phyloP scores from a whole-genome alignment of 1,139 yeast species.

The Candida glucosophila region DNA sequence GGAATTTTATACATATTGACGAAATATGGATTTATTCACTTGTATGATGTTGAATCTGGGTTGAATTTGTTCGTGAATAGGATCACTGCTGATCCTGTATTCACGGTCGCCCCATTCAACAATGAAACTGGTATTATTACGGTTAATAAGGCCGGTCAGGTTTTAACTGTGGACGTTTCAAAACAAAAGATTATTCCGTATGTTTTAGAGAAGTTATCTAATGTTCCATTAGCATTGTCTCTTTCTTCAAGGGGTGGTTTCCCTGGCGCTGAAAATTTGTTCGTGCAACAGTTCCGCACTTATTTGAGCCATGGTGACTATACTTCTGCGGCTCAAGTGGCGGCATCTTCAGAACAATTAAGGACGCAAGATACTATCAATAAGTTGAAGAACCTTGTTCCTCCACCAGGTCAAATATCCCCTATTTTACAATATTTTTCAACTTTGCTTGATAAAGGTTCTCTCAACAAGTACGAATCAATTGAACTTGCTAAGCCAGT shows the following conservation, averaged over 20 bases:
- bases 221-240: constrained; percentile 78
- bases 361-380: constrained; percentile 94
- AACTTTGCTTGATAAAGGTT: constrained; percentile 85
- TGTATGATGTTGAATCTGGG: constrained; percentile 91
- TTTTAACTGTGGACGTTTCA: constrained; percentile 83
- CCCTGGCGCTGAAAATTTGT: constrained; percentile 93
- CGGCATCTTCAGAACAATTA: constrained; percentile 90
- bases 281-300: constrained; percentile 85
- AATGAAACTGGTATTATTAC: constrained; percentile 79
- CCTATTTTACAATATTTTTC: constrained; percentile 93
- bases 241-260: constrained; percentile 93
- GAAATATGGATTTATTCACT: constrained; percentile 92
- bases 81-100: constrained; percentile 93
- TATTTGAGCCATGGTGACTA: constrained; percentile 81
- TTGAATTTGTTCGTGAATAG: constrained; percentile 91
- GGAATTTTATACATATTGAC: constrained; percentile 87
- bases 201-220: constrained; percentile 76
- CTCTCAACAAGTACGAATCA: constrained; percentile 88
- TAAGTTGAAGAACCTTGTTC: constrained; percentile 82
- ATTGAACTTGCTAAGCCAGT: constrained; percentile 94
- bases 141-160: constrained; percentile 93
- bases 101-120: constrained; percentile 76
- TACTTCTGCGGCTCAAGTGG: constrained; percentile 89
- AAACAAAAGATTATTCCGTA: constrained; percentile 84
- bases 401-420: constrained; percentile 93